These are phyloP conservation scores for Xerocomus brunneocitrinus DNA, from an alignment of 768 basidiomycete genomes.

Conservation along the genomic window DNA sequence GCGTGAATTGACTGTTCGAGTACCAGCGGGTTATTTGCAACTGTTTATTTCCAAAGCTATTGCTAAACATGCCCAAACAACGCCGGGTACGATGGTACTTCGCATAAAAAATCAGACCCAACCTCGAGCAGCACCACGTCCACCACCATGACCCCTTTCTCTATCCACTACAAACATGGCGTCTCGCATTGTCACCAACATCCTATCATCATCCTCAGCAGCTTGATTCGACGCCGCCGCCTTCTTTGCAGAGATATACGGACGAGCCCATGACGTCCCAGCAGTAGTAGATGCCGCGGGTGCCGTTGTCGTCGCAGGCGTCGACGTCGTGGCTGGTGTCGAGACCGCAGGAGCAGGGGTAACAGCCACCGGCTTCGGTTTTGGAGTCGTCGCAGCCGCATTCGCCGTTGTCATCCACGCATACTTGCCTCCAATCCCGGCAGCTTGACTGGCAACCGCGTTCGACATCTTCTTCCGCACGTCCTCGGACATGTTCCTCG, in stretches of 20 bases:
- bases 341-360: conserved; percentile 30
- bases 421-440: conserved; percentile 79
- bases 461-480: conserved; percentile 90
- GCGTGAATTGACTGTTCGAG: conserved; percentile 4
- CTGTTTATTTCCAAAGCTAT: conserved; percentile 22
- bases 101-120: conserved; percentile 42
- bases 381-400: conserved; percentile 38
- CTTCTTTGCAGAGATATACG: conserved; percentile 59
- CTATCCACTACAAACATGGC: conserved; percentile 83
- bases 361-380: conserved; percentile 33
- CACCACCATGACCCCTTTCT: conserved; percentile 80
- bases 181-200: conserved; percentile 66
- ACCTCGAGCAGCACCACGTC: conserved; percentile 68
- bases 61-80: conserved; percentile 21
- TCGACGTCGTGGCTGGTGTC: conserved; percentile 23
- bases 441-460: conserved; percentile 82
- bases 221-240: conserved; percentile 27
- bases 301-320: conserved; percentile 30
- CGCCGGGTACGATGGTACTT: background rate
- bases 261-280: conserved; percentile 50
- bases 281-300: conserved; percentile 25
- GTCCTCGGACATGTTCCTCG: conserved; percentile 88
- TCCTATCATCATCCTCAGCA: conserved; percentile 55
- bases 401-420: conserved; percentile 81
- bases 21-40: conserved; percentile 17